Conservation (phyloP, 2,329 filamentous ascomycete genomes). For the Phialemonium atrogriseum region DNA sequence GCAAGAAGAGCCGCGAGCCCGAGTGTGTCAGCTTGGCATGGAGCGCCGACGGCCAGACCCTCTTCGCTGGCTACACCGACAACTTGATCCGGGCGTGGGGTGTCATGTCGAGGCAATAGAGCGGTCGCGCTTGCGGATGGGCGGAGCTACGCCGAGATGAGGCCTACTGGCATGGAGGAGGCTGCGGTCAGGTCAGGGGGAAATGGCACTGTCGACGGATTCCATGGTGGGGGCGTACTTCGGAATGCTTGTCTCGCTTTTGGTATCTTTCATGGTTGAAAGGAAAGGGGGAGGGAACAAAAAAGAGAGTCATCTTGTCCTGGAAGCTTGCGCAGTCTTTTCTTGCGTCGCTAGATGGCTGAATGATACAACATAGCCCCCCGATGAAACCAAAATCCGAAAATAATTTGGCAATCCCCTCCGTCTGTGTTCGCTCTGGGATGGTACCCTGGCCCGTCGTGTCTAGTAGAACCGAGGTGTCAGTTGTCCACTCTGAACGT, state of each 20-base stretch:
- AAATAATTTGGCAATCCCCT: neutral
- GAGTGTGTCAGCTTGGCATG: slow-evolving; percentile 97
- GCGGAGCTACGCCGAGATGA: slow-evolving; percentile 1
- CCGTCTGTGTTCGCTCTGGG: neutral
- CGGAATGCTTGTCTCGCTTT: slow-evolving; percentile 25
- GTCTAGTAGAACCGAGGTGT: neutral
- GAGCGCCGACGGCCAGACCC: slow-evolving; percentile 96
- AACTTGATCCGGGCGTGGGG: slow-evolving; percentile 98
- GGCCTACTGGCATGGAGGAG: slow-evolving; percentile 7
- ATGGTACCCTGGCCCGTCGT: neutral
- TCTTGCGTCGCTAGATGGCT: slow-evolving; percentile 7
- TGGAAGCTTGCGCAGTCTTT: slow-evolving; percentile 7
- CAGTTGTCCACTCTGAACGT: neutral
- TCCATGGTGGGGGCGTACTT: slow-evolving; percentile 25
- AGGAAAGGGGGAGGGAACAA: slow-evolving; percentile 17
- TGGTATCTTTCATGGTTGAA: slow-evolving; percentile 20
- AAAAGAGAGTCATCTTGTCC: slow-evolving; percentile 8
- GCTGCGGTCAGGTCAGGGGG: neutral
- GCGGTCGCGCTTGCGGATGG: too few relatives aligned
- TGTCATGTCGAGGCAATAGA: slow-evolving; percentile 88
- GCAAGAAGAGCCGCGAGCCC: slow-evolving; percentile 98
- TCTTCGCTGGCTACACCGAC: slow-evolving; percentile 99
- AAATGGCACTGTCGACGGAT: slow-evolving; percentile 8
- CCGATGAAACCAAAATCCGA: slow-evolving; percentile 9
- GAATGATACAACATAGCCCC: slow-evolving; percentile 6